Conservation (phyloP, 129 eudicot genomes). For the Kitagawia praeruptora region DNA sequence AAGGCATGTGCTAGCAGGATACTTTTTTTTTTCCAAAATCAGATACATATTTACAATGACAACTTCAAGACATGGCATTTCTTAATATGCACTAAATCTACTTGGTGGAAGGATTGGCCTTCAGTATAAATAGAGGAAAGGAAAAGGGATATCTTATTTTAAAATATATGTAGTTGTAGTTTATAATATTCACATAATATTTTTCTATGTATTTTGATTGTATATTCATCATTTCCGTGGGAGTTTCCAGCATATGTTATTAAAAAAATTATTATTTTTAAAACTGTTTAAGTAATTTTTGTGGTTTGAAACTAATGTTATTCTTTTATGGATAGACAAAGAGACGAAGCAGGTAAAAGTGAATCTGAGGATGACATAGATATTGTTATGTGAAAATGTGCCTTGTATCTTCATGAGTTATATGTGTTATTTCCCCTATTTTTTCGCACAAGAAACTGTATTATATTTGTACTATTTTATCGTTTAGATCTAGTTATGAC, state of each 20-base stretch:
- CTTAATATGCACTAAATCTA: no score
- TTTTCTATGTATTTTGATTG: no score
- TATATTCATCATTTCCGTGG: no score
- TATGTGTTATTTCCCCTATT: not conserved
- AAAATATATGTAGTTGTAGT: not conserved
- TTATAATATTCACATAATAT: no score
- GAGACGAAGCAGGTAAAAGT: conserved; percentile 73
- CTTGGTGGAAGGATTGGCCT: no score
- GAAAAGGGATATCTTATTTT: not conserved
- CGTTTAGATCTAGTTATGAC: not conserved
- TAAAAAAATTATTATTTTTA: not conserved
- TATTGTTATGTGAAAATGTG: not conserved
- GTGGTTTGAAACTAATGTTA: not conserved
- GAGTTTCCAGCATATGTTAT: not conserved
- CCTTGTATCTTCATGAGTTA: not conserved
- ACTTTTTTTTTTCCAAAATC: not conserved
- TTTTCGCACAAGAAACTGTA: not conserved
- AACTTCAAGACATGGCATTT: no score
- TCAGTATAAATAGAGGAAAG: no score
- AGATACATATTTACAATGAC: not conserved
- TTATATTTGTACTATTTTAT: not conserved
- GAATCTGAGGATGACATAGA: conserved; percentile 61
- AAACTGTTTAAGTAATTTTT: no score
- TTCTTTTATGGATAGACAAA: conserved; percentile 37
- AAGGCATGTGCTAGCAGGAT: not conserved